A percentile compares a stretch with the other conserved stretches of the same genome.
phyloP scores from a whole-genome alignment of 257 asterid genomes.

The Fraxinus pennsylvanica region DNA sequence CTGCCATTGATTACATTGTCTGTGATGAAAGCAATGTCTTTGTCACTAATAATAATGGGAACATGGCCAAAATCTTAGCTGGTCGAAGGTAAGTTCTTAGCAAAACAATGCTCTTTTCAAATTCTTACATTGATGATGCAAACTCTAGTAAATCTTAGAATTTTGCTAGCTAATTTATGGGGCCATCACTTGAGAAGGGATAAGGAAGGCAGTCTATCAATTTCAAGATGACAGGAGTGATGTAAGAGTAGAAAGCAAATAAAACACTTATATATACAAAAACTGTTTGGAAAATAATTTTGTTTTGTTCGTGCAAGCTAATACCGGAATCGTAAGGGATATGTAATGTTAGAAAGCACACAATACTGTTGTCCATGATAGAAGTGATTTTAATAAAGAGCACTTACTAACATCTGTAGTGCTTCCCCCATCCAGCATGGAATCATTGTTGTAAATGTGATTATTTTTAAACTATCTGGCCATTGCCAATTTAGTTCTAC shows the following conservation, averaged over 20 bases:
- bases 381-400: background rate
- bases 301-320: background rate
- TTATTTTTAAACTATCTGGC: background rate
- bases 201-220: background rate
- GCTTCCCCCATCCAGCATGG: background rate
- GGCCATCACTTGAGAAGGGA: background rate
- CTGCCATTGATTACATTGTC: conserved; percentile 28
- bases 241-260: background rate
- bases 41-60: conserved; percentile 28
- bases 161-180: background rate
- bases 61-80: conserved; percentile 32
- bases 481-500: background rate
- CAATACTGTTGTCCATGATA: background rate
- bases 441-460: background rate
- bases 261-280: background rate
- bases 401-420: background rate
- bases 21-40: conserved; percentile 29
- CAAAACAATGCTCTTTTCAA: background rate
- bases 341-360: background rate
- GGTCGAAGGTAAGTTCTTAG: conserved; percentile 24
- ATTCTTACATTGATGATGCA: background rate
- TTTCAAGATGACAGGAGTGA: background rate
- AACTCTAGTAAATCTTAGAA: background rate
- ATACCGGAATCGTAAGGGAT: background rate
- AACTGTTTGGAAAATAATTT: background rate